Percentiles rank a stretch among this genome's conserved stretches.
phyloP scores from a whole-genome alignment of 495 filamentous ascomycete genomes.

The Acidomyces sp. region DNA sequence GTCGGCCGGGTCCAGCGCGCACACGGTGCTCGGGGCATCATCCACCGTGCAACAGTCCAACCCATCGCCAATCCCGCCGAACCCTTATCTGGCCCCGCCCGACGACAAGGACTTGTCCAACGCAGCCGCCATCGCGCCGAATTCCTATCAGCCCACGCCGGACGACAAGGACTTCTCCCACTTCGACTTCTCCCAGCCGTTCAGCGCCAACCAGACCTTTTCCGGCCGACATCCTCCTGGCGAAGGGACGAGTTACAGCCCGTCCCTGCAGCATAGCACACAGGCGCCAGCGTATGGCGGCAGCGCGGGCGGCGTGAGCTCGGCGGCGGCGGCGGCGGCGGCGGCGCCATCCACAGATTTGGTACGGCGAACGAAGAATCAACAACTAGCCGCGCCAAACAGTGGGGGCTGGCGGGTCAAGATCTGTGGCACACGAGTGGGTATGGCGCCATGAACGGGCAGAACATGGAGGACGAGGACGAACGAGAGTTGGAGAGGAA shows the following conservation, averaged over 20 bases:
- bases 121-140: slow-evolving; percentile 7
- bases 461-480: slow-evolving; percentile 49
- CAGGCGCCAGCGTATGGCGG: slow-evolving; percentile 5
- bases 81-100: slow-evolving; percentile 20
- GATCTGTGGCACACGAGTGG: slow-evolving; percentile 11
- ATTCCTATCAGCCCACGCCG: slow-evolving; percentile 29
- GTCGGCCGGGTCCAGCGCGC: slow-evolving; percentile 41
- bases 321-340: background rate
- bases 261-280: slow-evolving; percentile 4
- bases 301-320: too few species aligned
- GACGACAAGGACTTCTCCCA: slow-evolving; percentile 16
- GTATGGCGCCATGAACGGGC: slow-evolving; percentile 14
- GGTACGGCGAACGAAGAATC: slow-evolving; percentile 49
- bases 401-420: too few species aligned
- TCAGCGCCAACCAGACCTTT: slow-evolving; percentile 3
- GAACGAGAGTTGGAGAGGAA: slow-evolving; percentile 64
- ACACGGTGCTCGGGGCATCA: slow-evolving; percentile 57
- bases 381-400: slow-evolving; percentile 43
- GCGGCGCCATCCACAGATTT: slow-evolving; percentile 44
- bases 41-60: background rate
- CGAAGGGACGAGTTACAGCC: slow-evolving; percentile 7
- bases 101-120: slow-evolving; percentile 31
- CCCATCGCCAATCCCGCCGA: slow-evolving; percentile 36
- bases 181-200: slow-evolving; percentile 16
- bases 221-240: slow-evolving; percentile 1